Conservation (phyloP, 2,329 filamentous ascomycete genomes). For the Cercospora sojina region DNA sequence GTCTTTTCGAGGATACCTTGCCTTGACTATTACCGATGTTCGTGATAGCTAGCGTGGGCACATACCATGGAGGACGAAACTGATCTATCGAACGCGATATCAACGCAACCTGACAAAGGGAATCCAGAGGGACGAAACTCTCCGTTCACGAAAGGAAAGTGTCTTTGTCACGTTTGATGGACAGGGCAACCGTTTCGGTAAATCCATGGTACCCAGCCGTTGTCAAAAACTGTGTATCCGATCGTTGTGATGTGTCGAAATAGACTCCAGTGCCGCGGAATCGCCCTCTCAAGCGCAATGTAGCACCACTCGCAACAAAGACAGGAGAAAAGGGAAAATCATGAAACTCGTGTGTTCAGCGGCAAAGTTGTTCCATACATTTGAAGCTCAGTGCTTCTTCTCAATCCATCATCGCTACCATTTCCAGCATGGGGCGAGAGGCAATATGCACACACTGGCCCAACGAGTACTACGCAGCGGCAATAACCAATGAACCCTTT, state of each 20-base stretch:
- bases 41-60: neutral
- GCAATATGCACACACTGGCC: slow-evolving; percentile 9
- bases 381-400: neutral
- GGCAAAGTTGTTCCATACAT: slow-evolving; percentile 5
- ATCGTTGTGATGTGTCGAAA: neutral
- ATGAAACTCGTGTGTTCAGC: neutral
- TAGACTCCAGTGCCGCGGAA: slow-evolving; percentile 3
- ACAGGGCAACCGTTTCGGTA: neutral
- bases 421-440: slow-evolving; percentile 5
- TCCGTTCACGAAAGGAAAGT: neutral
- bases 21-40: neutral
- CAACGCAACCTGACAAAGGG: neutral
- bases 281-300: slow-evolving; percentile 1
- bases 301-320: neutral
- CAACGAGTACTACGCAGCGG: slow-evolving; percentile 8
- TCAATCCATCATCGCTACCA: slow-evolving; percentile 6
- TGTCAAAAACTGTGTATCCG: neutral
- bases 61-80: neutral
- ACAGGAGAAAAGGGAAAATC: neutral
- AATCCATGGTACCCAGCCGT: neutral
- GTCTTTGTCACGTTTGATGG: neutral
- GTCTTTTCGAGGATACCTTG: neutral
- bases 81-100: neutral
- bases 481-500: neutral
- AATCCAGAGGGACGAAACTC: neutral